A percentile compares a stretch with the other conserved stretches of the same genome.
Conservation (phyloP, 192 early-diverging fungal genomes). For the Piromyces finnis region DNA sequence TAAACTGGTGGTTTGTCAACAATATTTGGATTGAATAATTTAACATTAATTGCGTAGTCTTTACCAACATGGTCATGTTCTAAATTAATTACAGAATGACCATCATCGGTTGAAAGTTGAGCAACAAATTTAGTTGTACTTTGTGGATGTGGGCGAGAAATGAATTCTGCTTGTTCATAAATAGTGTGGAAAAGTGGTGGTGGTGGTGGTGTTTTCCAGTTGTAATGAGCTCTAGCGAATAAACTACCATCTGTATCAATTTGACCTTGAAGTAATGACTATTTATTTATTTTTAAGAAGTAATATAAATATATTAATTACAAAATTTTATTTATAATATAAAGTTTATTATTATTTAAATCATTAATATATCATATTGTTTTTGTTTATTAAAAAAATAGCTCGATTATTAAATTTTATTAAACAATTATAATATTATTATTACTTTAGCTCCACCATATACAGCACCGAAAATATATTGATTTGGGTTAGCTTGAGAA, state of each 20-base stretch:
- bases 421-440: not conserved
- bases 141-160: conserved; percentile 7
- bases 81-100: conserved; percentile 76
- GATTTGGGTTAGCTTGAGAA: conserved; percentile 44
- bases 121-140: conserved; percentile 10
- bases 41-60: conserved; percentile 77
- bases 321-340: no score
- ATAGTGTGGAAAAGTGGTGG: conserved; percentile 6
- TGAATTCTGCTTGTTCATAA: not conserved
- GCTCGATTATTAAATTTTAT: not conserved
- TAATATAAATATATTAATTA: no score
- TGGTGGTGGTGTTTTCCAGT: conserved; percentile 39
- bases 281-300: not conserved
- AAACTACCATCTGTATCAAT: conserved; percentile 84
- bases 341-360: no score
- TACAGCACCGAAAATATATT: conserved; percentile 81
- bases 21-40: conserved; percentile 89
- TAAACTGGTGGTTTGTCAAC: conserved; percentile 31
- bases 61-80: conserved; percentile 84
- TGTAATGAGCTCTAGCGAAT: conserved; percentile 62
- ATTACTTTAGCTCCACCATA: conserved; percentile 32
- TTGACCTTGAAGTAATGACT: conserved; percentile 80
- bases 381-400: not conserved
- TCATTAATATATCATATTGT: no score
- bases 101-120: conserved; percentile 45